Percentiles rank a stretch among this genome's conserved stretches.
These are phyloP conservation scores for Phytophthora tubulina DNA, from an alignment of 352 stramenopile species.

Conservation along the genomic window DNA sequence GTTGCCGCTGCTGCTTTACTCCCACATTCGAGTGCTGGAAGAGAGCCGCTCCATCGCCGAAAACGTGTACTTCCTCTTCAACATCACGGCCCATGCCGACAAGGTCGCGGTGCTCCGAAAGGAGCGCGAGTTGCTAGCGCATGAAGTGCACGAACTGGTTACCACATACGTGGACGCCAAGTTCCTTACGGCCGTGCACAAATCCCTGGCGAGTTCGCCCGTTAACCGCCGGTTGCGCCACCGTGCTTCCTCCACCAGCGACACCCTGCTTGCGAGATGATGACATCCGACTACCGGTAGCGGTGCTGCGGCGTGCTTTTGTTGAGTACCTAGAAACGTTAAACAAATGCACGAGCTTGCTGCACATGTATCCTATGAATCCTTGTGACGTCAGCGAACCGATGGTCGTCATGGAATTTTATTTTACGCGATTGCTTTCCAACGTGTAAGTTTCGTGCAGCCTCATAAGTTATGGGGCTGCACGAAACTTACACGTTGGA, in stretches of 20 bases:
- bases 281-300: not conserved
- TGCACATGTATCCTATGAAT: slow-evolving; percentile 13
- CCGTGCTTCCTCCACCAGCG: slow-evolving; percentile 55
- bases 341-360: slow-evolving; percentile 15
- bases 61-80: slow-evolving; percentile 82
- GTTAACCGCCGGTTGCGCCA: slow-evolving; percentile 46
- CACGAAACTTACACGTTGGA: no score
- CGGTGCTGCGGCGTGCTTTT: not conserved
- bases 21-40: slow-evolving; percentile 81
- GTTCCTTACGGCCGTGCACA: slow-evolving; percentile 65
- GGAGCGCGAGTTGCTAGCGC: slow-evolving; percentile 58
- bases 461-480: no score
- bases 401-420: not conserved
- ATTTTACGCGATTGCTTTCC: no score
- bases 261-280: slow-evolving; percentile 45
- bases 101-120: slow-evolving; percentile 64
- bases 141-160: slow-evolving; percentile 69
- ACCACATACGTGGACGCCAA: slow-evolving; percentile 59
- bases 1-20: slow-evolving; percentile 76
- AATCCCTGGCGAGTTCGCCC: slow-evolving; percentile 59
- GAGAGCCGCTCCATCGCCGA: slow-evolving; percentile 82
- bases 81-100: slow-evolving; percentile 70
- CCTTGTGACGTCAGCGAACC: slow-evolving; percentile 3
- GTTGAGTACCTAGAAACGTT: slow-evolving; percentile 19
- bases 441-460: no score